A percentile compares a stretch with the other conserved stretches of the same genome.
Evolutionary conservation across 495 filamentous ascomycete species (phyloP).

Genomic region (Hypoxylon fuscum): DNA sequence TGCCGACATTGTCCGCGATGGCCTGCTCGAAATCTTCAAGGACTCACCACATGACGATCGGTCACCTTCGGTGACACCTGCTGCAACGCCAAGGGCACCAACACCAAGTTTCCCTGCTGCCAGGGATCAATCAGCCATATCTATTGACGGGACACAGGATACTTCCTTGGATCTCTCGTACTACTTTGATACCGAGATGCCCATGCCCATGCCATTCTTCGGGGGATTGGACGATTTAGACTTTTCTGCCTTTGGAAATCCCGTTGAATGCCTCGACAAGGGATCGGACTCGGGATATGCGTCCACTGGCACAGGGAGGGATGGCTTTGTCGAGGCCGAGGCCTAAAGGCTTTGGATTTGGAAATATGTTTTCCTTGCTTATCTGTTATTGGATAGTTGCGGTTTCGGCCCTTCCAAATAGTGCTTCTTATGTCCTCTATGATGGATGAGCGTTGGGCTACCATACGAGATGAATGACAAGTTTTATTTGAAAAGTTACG

Average conservation of each 20-base stretch:
- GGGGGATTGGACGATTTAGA: conserved; percentile 24
- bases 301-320: conserved; percentile 31
- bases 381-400: neutral
- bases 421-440: conserved; percentile 1
- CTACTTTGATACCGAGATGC: conserved; percentile 14
- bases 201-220: conserved; percentile 3
- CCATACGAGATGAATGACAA: neutral
- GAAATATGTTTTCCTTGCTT: neutral
- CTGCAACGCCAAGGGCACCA: conserved; percentile 35
- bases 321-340: conserved; percentile 9
- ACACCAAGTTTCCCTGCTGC: conserved; percentile 29
- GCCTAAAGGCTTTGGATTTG: conserved; percentile 1
- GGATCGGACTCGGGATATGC: conserved; percentile 40
- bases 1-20: conserved; percentile 37
- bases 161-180: conserved; percentile 26
- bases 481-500: neutral
- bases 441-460: neutral
- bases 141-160: conserved; percentile 17
- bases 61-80: conserved; percentile 32
- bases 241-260: conserved; percentile 16
- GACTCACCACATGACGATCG: conserved; percentile 32
- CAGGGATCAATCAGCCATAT: conserved; percentile 4
- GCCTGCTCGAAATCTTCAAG: conserved; percentile 38
- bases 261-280: conserved; percentile 24
- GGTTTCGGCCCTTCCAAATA: conserved; percentile 1